These are phyloP conservation scores for Lecanicillium sp. DNA, from an alignment of 2,329 filamentous ascomycete species.

Conservation along the genomic window DNA sequence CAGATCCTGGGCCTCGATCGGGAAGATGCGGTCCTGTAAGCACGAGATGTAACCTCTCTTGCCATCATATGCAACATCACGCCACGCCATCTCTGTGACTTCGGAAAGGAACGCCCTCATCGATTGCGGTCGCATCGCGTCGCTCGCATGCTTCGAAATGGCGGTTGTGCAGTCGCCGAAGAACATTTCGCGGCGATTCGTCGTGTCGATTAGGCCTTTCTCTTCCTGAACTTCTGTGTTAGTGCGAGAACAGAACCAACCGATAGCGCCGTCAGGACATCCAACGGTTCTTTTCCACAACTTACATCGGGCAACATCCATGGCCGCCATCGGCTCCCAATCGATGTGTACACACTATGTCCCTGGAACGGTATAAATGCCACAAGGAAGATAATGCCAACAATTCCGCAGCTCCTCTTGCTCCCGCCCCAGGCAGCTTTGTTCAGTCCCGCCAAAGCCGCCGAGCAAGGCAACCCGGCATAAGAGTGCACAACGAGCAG, in stretches of 20 bases:
- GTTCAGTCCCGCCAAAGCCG: neutral
- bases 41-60: neutral
- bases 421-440: neutral
- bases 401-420: neutral
- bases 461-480: neutral
- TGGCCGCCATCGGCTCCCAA: neutral
- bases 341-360: neutral
- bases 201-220: neutral
- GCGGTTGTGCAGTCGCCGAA: neutral
- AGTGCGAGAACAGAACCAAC: neutral
- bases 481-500: slow-evolving; percentile 2
- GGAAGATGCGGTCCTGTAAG: neutral
- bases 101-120: neutral
- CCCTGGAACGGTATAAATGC: neutral
- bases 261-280: no score
- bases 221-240: neutral
- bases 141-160: neutral
- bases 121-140: neutral
- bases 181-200: neutral
- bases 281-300: no score
- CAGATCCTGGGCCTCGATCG: neutral
- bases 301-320: neutral
- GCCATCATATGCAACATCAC: neutral
- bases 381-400: neutral
- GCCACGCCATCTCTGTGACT: neutral